Evolutionary conservation across 768 basidiomycete genomes (phyloP).

Genomic region (Suillus subluteus): DNA sequence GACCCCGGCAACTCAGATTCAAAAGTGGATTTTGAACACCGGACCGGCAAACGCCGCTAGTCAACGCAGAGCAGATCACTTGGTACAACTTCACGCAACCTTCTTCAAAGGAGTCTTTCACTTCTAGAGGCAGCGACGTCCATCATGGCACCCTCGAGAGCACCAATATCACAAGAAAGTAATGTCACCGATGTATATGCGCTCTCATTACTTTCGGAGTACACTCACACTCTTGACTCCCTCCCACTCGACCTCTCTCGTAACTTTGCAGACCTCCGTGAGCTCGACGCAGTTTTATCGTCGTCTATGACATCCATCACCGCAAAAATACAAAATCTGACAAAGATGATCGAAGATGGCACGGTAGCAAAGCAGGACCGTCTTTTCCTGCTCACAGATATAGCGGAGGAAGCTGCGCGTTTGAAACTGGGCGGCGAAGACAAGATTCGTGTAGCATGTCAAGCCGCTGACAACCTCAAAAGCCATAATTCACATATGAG

Average conservation of each 20-base stretch:
- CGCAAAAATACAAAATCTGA: slow-evolving; percentile 74
- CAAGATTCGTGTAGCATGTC: slow-evolving; percentile 94
- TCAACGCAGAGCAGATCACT: neutral
- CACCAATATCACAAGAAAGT: slow-evolving; percentile 30
- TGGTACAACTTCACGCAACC: slow-evolving; percentile 4
- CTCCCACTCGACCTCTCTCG: slow-evolving; percentile 94
- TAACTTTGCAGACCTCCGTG: slow-evolving; percentile 93
- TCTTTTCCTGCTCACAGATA: slow-evolving; percentile 86
- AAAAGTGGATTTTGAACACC: slow-evolving; percentile 14
- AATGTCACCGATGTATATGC: slow-evolving; percentile 56
- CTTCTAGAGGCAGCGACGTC: slow-evolving; percentile 6
- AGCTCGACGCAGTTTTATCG: slow-evolving; percentile 97
- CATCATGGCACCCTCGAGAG: slow-evolving; percentile 42
- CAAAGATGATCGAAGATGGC: slow-evolving; percentile 72
- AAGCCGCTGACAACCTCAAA: slow-evolving; percentile 87
- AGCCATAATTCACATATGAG: slow-evolving; percentile 63
- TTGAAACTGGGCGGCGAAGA: slow-evolving; percentile 96
- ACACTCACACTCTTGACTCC: slow-evolving; percentile 90
- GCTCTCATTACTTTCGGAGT: slow-evolving; percentile 75
- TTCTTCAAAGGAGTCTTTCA: no score
- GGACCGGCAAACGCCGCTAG: slow-evolving; percentile 35
- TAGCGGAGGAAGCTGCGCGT: slow-evolving; percentile 90
- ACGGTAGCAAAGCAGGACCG: slow-evolving; percentile 66
- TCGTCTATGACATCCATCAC: slow-evolving; percentile 84
- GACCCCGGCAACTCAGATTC: neutral